These are phyloP conservation scores for Cladosporium velox DNA, from an alignment of 2,329 filamentous ascomycete genomes.

Conservation along the genomic window DNA sequence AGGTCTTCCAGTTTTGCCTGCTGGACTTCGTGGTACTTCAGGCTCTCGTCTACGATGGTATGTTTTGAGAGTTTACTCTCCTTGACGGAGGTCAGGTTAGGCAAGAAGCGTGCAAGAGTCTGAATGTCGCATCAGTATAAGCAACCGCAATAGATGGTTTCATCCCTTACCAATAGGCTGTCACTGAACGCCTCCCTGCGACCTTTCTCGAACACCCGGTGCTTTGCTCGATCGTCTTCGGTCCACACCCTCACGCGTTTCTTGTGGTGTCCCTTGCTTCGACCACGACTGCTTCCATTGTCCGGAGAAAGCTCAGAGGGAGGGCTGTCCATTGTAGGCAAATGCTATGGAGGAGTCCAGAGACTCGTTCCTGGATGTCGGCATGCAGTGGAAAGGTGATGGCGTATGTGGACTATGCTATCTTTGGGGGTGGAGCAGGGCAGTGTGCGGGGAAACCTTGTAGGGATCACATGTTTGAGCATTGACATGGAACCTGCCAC, in stretches of 20 bases:
- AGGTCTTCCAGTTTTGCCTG: conserved; percentile 8
- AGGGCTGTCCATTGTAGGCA: conserved; percentile 6
- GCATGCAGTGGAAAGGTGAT: background rate
- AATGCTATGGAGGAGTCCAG: background rate
- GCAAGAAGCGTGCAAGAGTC: conserved; percentile 23
- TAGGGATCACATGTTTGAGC: background rate
- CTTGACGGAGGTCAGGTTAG: conserved; percentile 22
- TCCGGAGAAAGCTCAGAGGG: conserved; percentile 6
- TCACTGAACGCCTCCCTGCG: conserved; percentile 26
- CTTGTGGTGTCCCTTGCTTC: conserved; percentile 9
- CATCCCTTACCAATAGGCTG: conserved; percentile 18
- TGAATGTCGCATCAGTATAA: background rate
- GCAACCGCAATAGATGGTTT: background rate
- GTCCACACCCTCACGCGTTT: conserved; percentile 18
- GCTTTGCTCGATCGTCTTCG: conserved; percentile 21
- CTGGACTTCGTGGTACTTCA: conserved; percentile 22
- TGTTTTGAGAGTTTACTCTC: conserved; percentile 25
- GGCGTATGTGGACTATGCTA: background rate
- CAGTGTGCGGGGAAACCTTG: background rate
- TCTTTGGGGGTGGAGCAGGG: background rate
- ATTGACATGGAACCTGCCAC: background rate
- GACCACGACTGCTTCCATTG: conserved; percentile 4
- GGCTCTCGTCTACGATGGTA: conserved; percentile 24
- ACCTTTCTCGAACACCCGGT: conserved; percentile 24
- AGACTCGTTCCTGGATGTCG: background rate